These are phyloP conservation scores for Eleusine coracana DNA, from an alignment of 176 grass and related monocot genomes.

Conservation along the genomic window DNA sequence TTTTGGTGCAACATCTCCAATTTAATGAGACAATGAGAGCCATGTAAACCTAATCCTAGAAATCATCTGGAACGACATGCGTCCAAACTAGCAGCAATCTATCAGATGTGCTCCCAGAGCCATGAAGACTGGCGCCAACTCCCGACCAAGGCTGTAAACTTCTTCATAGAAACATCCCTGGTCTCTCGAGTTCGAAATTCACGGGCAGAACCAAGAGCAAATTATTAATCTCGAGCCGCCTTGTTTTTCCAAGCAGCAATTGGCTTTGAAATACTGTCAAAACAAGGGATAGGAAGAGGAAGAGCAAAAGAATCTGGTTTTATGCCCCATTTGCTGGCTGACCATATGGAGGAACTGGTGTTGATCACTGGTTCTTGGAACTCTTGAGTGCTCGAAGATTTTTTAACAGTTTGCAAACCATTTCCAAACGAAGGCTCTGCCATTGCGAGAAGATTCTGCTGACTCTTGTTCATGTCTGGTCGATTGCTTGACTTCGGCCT, in stretches of 20 bases:
- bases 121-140: constrained; percentile 6
- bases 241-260: constrained; percentile 85
- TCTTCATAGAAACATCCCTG: constrained; percentile 14
- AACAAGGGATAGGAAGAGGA: constrained; percentile 57
- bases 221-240: constrained; percentile 76
- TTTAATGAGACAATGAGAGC: constrained; percentile 37
- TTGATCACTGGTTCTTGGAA: constrained; percentile 83
- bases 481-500: constrained; percentile 69
- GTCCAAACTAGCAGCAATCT: constrained; percentile 14
- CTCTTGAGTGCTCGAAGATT: constrained; percentile 88
- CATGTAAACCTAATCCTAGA: constrained; percentile 41
- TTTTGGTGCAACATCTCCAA: constrained; percentile 38
- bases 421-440: constrained; percentile 51
- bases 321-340: constrained; percentile 76
- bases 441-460: constrained; percentile 64
- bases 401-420: constrained; percentile 65
- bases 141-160: constrained; percentile 4
- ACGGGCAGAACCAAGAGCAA: constrained; percentile 32
- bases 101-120: neutral
- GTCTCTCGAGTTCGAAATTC: constrained; percentile 23
- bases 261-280: constrained; percentile 82
- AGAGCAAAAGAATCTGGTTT: constrained; percentile 76
- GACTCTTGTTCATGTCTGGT: constrained; percentile 67
- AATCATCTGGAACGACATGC: constrained; percentile 3
- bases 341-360: constrained; percentile 66